Evolutionary conservation across 2,329 filamentous ascomycete genomes (phyloP), one percentile per base, ranked within the genome.

Genomic region (Ceratocystis diversiconidia): DNA sequence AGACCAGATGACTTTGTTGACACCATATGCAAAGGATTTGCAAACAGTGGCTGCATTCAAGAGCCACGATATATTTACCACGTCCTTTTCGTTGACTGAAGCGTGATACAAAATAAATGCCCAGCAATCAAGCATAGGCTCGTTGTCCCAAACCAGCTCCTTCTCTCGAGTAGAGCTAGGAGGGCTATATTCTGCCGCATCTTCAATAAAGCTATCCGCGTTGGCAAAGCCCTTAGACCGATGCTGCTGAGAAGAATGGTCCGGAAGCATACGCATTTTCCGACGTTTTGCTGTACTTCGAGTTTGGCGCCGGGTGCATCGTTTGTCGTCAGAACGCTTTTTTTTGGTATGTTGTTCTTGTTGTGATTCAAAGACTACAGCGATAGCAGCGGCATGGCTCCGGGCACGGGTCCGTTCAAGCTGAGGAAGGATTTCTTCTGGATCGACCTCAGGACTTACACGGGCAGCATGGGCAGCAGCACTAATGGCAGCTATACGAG

Each of bases 391-490:
- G 17, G 55, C 52, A 44, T 66, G 62, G 55, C 65, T 66, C 7
- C 62, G 61, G 41, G 65, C 52, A 30, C 65, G 65, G 12, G 65
- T 66, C 12, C 65, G 65, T 55, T 66, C 65, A 43, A 62, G 62
- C 17, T 61, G 62, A 1, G 43, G 65, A 17, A 66, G 62, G 41
- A 66, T 44, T 41, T 36, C 43, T 10, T 60, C 52, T 5, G 62
- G 55, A 19, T 66, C 62, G 30, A 59, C 55, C 28, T 59, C 55
- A 4, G 17, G 55, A 36, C 55, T 59, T 36, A 36, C 55, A 64
- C 36, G 36, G 25, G 22, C 19, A 50, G 55, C 22, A n/a, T 63
- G 62, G 3, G 62, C 55, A 6, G 65, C 44, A 19, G 48, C 48
- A 36, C 61, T 30, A n/a, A 59, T 17, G 12, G 55, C 55, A 28